Percentiles rank a stretch among this genome's conserved stretches.
Conservation (phyloP, 306 rosid genomes). For the Cajanus cajan region DNA sequence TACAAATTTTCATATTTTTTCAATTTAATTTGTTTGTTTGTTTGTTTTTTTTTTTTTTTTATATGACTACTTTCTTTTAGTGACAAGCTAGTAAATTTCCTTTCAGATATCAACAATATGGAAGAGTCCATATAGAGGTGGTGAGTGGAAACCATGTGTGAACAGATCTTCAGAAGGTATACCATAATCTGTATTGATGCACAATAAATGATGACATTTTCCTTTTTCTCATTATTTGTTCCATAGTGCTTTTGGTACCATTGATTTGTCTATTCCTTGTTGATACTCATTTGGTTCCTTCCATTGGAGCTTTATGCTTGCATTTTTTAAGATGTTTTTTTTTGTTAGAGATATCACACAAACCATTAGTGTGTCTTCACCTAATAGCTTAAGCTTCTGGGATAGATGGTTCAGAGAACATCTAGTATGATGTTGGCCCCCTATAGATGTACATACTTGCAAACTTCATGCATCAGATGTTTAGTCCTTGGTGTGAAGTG, state of each 20-base stretch:
- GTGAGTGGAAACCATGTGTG: conserved; percentile 79
- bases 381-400: background rate
- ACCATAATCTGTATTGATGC: background rate
- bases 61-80: conserved; percentile 19
- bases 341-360: background rate
- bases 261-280: background rate
- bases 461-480: background rate
- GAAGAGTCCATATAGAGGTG: conserved; percentile 74
- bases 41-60: no score
- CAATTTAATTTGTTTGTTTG: background rate
- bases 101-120: conserved; percentile 88
- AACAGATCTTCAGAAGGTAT: conserved; percentile 69
- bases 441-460: background rate
- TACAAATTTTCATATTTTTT: background rate
- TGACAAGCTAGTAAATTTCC: conserved; percentile 38
- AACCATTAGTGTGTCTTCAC: background rate
- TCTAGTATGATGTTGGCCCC: background rate
- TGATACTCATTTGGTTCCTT: conserved; percentile 15
- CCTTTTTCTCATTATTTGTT: background rate
- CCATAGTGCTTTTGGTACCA: conserved; percentile 8
- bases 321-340: background rate
- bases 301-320: background rate
- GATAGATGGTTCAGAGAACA: background rate
- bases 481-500: background rate
- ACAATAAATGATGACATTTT: background rate